These are phyloP conservation scores for Fusarium longipes DNA, from an alignment of 2,329 filamentous ascomycete species.

Conservation along the genomic window DNA sequence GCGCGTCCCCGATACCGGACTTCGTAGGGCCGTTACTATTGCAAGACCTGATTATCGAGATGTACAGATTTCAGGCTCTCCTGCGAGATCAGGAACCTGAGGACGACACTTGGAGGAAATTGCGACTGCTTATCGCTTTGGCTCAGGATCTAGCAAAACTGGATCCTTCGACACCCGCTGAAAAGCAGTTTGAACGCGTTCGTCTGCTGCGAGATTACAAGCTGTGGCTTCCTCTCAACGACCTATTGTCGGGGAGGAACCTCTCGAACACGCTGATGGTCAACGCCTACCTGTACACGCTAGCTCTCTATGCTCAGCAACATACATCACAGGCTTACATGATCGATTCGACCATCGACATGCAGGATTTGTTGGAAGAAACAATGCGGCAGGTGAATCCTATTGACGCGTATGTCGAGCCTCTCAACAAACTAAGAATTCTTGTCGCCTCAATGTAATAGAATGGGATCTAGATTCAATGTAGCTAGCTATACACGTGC, in stretches of 20 bases:
- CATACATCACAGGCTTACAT: slow-evolving; percentile 16
- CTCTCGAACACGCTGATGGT: slow-evolving; percentile 25
- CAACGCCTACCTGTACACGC: slow-evolving; percentile 21
- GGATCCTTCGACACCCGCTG: not conserved
- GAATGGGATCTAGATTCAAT: not conserved
- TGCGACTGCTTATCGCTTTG: slow-evolving; percentile 16
- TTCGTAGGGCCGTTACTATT: not conserved
- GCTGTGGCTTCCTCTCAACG: slow-evolving; percentile 24
- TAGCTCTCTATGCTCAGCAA: slow-evolving; percentile 14
- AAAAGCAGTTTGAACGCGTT: slow-evolving; percentile 19
- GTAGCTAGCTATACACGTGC: not conserved
- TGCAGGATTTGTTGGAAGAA: slow-evolving; percentile 3
- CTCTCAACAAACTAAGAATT: not conserved
- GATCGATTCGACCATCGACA: slow-evolving; percentile 18
- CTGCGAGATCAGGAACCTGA: slow-evolving; percentile 12
- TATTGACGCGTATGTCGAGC: not conserved
- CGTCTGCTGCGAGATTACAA: slow-evolving; percentile 16
- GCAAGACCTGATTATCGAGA: slow-evolving; percentile 14
- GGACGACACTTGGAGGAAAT: slow-evolving; percentile 3
- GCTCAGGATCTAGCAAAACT: slow-evolving; percentile 15
- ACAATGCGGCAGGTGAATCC: slow-evolving; percentile 10
- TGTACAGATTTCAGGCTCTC: slow-evolving; percentile 10
- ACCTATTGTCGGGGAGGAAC: slow-evolving; percentile 16
- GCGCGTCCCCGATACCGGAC: not conserved
- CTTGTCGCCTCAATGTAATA: not conserved